Percentiles rank a stretch among this genome's conserved stretches.
These are phyloP conservation scores for Arctium lappa DNA, from an alignment of 129 eudicot species.

Conservation along the genomic window DNA sequence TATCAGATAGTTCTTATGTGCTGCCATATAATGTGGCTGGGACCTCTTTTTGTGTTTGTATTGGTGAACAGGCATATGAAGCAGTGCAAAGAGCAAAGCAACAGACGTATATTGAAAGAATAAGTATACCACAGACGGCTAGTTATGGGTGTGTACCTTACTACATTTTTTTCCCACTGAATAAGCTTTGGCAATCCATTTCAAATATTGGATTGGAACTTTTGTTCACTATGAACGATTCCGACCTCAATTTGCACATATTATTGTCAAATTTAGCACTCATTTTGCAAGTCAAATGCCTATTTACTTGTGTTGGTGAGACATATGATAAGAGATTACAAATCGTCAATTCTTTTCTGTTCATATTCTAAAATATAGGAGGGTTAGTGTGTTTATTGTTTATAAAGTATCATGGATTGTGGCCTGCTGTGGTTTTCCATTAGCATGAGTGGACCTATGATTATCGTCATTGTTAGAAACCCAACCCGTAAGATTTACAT, in stretches of 20 bases:
- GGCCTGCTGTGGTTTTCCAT: background rate
- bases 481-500: background rate
- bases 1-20: background rate
- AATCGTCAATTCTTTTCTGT: background rate
- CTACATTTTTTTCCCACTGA: background rate
- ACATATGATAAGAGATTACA: background rate
- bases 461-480: background rate
- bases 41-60: constrained; percentile 16
- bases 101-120: constrained; percentile 47
- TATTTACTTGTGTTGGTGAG: background rate
- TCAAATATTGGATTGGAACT: constrained; percentile 4
- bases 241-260: constrained; percentile 7
- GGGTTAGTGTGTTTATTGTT: background rate
- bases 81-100: constrained; percentile 74
- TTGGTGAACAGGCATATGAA: constrained; percentile 66
- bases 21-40: constrained; percentile 7
- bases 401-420: background rate
- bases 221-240: background rate
- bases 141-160: constrained; percentile 65
- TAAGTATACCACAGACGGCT: constrained; percentile 53
- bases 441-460: background rate
- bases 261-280: background rate
- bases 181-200: background rate
- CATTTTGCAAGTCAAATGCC: background rate
- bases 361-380: background rate